Percentiles rank a stretch among this genome's conserved stretches.
phyloP scores from a whole-genome alignment of 345 rosid genomes.

The Chamaenerion angustifolium region DNA sequence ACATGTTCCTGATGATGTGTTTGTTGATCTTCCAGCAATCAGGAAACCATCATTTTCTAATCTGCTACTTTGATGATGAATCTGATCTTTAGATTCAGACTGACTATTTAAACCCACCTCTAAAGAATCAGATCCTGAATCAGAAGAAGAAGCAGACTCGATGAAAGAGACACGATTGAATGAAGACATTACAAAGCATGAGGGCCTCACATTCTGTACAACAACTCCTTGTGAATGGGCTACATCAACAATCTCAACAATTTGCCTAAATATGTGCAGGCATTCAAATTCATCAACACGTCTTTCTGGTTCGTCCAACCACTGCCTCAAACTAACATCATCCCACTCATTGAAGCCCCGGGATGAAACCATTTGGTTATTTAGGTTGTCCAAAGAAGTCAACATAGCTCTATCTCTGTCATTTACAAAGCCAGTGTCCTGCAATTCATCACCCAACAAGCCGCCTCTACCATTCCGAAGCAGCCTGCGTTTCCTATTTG shows the following conservation, averaged over 20 bases:
- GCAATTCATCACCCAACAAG: conserved; percentile 15
- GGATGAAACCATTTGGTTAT: conserved; percentile 37
- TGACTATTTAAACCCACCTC: conserved; percentile 57
- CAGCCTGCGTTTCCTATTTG: conserved; percentile 36
- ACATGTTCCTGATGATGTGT: conserved; percentile 44
- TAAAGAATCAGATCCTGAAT: conserved; percentile 78
- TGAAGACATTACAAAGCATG: conserved; percentile 89
- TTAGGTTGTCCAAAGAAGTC: conserved; percentile 33
- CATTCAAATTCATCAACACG: conserved; percentile 65
- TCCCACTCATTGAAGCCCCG: conserved; percentile 58
- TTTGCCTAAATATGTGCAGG: conserved; percentile 84
- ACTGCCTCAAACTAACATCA: conserved; percentile 87
- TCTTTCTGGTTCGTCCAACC: conserved; percentile 79
- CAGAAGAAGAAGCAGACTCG: conserved; percentile 91
- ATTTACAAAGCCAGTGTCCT: conserved; percentile 27
- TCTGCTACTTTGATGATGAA: conserved; percentile 20
- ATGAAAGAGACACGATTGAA: conserved; percentile 87
- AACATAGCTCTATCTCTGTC: conserved; percentile 27
- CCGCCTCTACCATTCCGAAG: conserved; percentile 16
- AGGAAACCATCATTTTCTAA: conserved; percentile 28
- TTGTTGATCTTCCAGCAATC: conserved; percentile 15
- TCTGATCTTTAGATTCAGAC: conserved; percentile 22
- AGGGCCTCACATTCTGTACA: conserved; percentile 83
- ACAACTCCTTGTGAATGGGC: conserved; percentile 91
- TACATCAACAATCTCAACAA: conserved; percentile 64